Conservation (phyloP, 805 yeast genomes). For the Candida pseudofarinosa region DNA sequence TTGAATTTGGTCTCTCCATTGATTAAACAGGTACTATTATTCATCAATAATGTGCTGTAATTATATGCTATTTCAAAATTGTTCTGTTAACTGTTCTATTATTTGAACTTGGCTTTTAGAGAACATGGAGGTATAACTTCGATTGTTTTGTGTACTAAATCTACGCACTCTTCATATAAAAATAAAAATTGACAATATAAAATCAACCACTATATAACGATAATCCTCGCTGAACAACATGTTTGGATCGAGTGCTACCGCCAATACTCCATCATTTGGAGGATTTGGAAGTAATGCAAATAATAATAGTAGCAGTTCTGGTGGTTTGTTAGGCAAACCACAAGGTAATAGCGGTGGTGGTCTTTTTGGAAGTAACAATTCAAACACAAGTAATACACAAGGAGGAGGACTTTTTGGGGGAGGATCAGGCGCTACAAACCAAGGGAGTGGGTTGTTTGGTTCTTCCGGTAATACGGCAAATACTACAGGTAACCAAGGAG, state of each 20-base stretch:
- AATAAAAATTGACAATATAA: neutral
- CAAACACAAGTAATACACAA: neutral
- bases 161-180: neutral
- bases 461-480: constrained; percentile 5
- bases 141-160: neutral
- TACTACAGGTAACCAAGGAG: neutral
- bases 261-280: constrained; percentile 9
- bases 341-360: constrained; percentile 5
- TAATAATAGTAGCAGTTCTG: constrained; percentile 2
- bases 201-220: neutral
- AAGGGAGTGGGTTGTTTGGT: constrained; percentile 21
- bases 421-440: constrained; percentile 7
- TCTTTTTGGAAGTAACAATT: constrained; percentile 1
- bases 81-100: too few species aligned
- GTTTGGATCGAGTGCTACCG: constrained; percentile 12
- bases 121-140: neutral
- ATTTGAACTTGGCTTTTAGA: neutral
- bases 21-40: neutral
- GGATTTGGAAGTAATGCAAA: constrained; percentile 9
- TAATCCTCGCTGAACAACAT: constrained; percentile 3
- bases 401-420: constrained; percentile 24
- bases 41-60: too few species aligned
- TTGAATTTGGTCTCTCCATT: neutral
- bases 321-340: constrained; percentile 8
- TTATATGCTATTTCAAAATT: too few species aligned